phyloP scores from a whole-genome alignment of 1,284 basidiomycete genomes.

The Volvariella surrecta region DNA sequence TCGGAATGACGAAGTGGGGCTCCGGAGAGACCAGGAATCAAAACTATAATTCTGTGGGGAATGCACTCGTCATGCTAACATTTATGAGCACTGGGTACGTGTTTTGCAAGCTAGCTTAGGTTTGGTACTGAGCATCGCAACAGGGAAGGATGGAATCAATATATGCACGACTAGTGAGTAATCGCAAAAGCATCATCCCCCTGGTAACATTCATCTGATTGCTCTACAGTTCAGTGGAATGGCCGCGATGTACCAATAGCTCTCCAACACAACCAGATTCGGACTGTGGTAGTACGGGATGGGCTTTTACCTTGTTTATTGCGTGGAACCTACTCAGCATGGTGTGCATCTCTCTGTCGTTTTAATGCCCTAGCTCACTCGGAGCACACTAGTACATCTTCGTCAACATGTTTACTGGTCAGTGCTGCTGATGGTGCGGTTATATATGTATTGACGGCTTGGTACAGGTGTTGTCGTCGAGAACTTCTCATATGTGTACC shows the following conservation, averaged over 20 bases:
- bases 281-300: conserved; percentile 84
- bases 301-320: conserved; percentile 89
- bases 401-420: conserved; percentile 89
- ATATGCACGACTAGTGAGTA: conserved; percentile 89
- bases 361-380: conserved; percentile 6
- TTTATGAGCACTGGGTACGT: conserved; percentile 70
- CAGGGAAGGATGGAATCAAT: conserved; percentile 91
- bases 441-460: not conserved
- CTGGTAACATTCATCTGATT: not conserved
- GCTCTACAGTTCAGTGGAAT: conserved; percentile 55
- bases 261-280: conserved; percentile 41
- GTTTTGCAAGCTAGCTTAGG: conserved; percentile 1
- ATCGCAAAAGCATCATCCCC: conserved; percentile 3
- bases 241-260: conserved; percentile 80
- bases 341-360: conserved; percentile 40
- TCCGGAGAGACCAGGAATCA: conserved; percentile 62
- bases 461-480: conserved; percentile 82
- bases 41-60: conserved; percentile 81
- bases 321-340: conserved; percentile 96
- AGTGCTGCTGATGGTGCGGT: conserved; percentile 6
- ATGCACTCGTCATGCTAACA: conserved; percentile 79
- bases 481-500: conserved; percentile 95
- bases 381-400: conserved; percentile 78
- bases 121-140: conserved; percentile 9
- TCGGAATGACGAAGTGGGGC: conserved; percentile 87